phyloP scores from a whole-genome alignment of 148 eudicot species.

The Nyssa sinensis region DNA sequence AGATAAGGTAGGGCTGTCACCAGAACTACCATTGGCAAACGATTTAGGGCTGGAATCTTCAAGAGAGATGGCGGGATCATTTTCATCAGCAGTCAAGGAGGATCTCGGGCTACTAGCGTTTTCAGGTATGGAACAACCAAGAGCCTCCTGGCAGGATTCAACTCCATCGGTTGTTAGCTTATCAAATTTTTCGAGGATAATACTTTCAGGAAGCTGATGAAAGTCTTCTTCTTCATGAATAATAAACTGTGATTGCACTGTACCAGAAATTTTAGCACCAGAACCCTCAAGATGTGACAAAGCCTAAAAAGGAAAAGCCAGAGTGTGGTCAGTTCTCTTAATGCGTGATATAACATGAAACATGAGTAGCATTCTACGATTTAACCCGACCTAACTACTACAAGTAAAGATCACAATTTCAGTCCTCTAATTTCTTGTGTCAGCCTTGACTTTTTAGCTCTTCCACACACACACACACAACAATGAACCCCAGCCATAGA shows the following conservation, averaged over 20 bases:
- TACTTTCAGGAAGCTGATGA: constrained; percentile 17
- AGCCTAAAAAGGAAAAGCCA: constrained; percentile 30
- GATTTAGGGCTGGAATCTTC: constrained; percentile 16
- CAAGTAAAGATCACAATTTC: neutral
- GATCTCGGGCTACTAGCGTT: neutral
- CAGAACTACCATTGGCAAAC: constrained; percentile 2
- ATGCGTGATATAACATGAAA: too few relatives aligned
- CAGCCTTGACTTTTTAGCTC: neutral
- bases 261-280: constrained; percentile 11
- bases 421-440: neutral
- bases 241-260: constrained; percentile 15
- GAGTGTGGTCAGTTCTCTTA: neutral
- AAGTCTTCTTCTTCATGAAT: constrained; percentile 20
- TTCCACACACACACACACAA: too few relatives aligned
- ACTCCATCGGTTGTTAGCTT: constrained; percentile 7
- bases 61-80: neutral
- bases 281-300: constrained; percentile 38
- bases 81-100: neutral
- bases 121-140: constrained; percentile 5
- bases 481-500: too few relatives aligned
- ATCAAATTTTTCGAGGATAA: constrained; percentile 8
- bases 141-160: neutral
- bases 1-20: constrained; percentile 53
- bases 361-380: neutral
- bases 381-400: neutral